Evolutionary conservation across 2,329 filamentous ascomycete species (phyloP).

Genomic region (Nothomitra cinnamomea): DNA sequence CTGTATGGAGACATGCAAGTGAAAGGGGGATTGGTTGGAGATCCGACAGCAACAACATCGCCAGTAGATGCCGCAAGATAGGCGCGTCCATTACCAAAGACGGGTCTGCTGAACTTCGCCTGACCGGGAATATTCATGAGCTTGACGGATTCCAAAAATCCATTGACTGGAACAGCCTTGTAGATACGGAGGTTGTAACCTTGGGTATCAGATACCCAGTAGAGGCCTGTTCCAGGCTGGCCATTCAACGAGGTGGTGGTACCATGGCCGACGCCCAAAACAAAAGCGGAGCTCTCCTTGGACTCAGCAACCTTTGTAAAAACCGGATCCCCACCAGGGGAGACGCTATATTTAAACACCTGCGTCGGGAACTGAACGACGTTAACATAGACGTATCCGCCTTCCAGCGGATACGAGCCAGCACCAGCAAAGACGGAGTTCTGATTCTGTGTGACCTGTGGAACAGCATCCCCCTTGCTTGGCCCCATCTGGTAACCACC

Average conservation of each 20-base stretch:
- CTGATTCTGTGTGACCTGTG: conserved; percentile 21
- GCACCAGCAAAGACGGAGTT: conserved; percentile 22
- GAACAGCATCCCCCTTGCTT: conserved; percentile 20
- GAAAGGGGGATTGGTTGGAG: conserved; percentile 21
- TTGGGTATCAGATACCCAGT: conserved; percentile 17
- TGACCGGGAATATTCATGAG: conserved; percentile 13
- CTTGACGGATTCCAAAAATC: conserved; percentile 13
- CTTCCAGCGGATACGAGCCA: conserved; percentile 27
- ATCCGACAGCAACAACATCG: conserved; percentile 13
- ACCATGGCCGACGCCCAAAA: conserved; percentile 20
- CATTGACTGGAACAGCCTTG: conserved; percentile 14
- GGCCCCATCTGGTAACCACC: conserved; percentile 25
- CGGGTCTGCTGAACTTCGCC: conserved; percentile 15
- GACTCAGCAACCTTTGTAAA: conserved; percentile 19
- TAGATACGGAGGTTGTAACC: conserved; percentile 15
- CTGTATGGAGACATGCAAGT: conserved; percentile 24
- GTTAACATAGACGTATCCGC: conserved; percentile 26
- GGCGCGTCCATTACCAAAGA: conserved; percentile 14
- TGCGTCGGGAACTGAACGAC: conserved; percentile 16
- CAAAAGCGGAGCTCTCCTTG: conserved; percentile 15
- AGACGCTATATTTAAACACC: conserved; percentile 20
- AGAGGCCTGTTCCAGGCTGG: conserved; percentile 13
- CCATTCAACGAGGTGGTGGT: conserved; percentile 15
- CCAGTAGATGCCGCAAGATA: conserved; percentile 13
- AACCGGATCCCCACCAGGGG: conserved; percentile 16